Base-by-base conservation (phyloP, 495 filamentous ascomycete species). In the Penicillium salamii region DNA sequence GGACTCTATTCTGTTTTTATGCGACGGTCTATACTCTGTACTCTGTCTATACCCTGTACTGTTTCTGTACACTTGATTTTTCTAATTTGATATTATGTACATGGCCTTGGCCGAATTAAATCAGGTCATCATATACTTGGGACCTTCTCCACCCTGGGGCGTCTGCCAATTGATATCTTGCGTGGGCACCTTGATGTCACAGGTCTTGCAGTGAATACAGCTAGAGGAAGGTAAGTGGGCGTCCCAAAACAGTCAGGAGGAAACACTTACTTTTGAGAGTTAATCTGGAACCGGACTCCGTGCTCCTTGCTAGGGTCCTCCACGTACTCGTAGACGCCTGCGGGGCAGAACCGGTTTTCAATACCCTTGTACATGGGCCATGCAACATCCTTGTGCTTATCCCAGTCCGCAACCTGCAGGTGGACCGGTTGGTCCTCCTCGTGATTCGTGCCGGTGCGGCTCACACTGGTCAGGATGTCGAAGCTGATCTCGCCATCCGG, bases 181-280 rank as follows among this genome's bases (percentile, higher is more conserved):
- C 42, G 84, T 81, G 3, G 93, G 93, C 11, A 86, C 91, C 75
- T 99, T 99, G 68, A 99, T 97, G 69, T 99, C 93, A 63, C 93
- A 99, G 3, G 93, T 97, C 81, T 99, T 99, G 77, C 93, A 99
- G 70, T 99, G 93, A 47, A 99, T 93, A 66, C 93, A 99, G 68
- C 91, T 95, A 54, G 3, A 3, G 23, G 23, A 8, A 8, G 23
- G 3, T 26, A 26, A n/a, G n/a, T n/a, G n/a, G n/a, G n/a, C n/a
- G n/a, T n/a, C n/a, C n/a, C n/a, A n/a, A n/a, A n/a, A n/a, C n/a
- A n/a, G n/a, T n/a, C n/a, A n/a, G n/a, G 23, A 35, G 19, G 28
- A 12, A 15, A 34, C 33, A 85, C 89, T 80, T 78, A 95, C 90
- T 97, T 97, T 63, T 97, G 95, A 20, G 91, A 78, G 65, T 98